A percentile compares a stretch with the other conserved stretches of the same genome.
Conservation (phyloP, 352 stramenopile genomes). For the Phytophthora brassicae region DNA sequence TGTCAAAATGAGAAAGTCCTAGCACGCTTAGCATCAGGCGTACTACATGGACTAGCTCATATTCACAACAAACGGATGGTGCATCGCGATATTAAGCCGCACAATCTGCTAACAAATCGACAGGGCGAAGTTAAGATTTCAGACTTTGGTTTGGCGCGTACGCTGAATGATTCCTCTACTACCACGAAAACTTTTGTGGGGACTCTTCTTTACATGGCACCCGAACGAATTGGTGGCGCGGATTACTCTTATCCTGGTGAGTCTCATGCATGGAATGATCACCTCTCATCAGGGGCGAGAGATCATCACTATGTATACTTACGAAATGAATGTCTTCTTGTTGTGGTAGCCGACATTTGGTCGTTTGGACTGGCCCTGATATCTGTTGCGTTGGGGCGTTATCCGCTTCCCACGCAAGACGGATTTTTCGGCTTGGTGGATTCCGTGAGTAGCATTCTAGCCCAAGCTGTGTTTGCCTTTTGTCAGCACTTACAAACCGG, state of each 20-base stretch:
- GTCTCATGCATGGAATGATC: not conserved
- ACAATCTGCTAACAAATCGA: slow-evolving; percentile 89
- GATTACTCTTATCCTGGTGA: slow-evolving; percentile 89
- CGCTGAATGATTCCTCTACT: slow-evolving; percentile 70
- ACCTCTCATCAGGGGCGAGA: too few relatives aligned
- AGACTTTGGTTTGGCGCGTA: slow-evolving; percentile 84
- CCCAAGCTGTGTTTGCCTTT: not conserved
- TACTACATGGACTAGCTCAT: slow-evolving; percentile 81
- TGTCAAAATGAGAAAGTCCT: slow-evolving; percentile 86
- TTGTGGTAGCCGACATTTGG: slow-evolving; percentile 71
- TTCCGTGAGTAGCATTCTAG: slow-evolving; percentile 43
- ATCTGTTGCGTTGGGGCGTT: slow-evolving; percentile 80
- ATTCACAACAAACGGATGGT: slow-evolving; percentile 90
- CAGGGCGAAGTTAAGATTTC: slow-evolving; percentile 89
- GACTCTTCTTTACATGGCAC: slow-evolving; percentile 94
- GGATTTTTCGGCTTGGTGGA: slow-evolving; percentile 89
- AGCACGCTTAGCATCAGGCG: slow-evolving; percentile 62
- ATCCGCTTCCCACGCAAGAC: slow-evolving; percentile 83
- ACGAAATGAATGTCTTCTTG: not conserved
- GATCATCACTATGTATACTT: not conserved
- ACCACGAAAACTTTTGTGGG: slow-evolving; percentile 93
- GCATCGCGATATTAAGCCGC: slow-evolving; percentile 92
- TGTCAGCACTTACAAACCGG: not conserved
- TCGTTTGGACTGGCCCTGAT: slow-evolving; percentile 81
- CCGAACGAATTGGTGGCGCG: slow-evolving; percentile 90